Base-by-base conservation (phyloP, 345 rosid species). In the Rubroshorea leprosula region DNA sequence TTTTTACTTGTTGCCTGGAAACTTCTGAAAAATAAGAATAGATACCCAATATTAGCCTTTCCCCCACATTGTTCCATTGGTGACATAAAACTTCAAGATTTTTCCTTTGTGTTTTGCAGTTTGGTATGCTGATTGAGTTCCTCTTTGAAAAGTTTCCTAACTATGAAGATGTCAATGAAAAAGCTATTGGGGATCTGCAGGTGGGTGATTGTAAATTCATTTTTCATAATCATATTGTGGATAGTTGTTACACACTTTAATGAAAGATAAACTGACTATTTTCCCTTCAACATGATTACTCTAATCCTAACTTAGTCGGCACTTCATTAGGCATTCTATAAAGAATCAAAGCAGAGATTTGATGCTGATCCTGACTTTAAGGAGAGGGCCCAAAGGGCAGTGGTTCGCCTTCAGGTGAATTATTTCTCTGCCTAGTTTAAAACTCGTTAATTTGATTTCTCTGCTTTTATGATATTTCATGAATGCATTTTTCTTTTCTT, bases 61-160 rank as follows among this genome's bases (percentile, higher is more conserved):
- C 12, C 14, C 47, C 17, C 18, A 4, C 2, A 1, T n/a, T 44
- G 16, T 16, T n/a, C 16, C 4, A 2, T 15, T 6, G 53, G 13
- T 13, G 13, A 15, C 13, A 20, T 50, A 6, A 14, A 49, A 17
- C 18, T 50, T 60, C 14, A 9, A 50, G 12, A 2, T 39, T 45
- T 25, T 45, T 25, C 2, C 49, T 39, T 24, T 52, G 21, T 31
- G 4, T 56, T 13, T 41, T 75, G 76, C 85, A 92, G 99, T 93
- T 93, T 65, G 99, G 99, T 39, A 93, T 93, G 99, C 68, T 89
- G 75, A 89, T 93, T 66, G 99, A 89, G 68, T 83, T 69, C 69
- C 90, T 93, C 55, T 93, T 93, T 59, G 96, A 89, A 51, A 76
- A 73, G 72, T 83, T 81, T 54, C 88, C 97, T 6, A 81, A 83